Base-by-base conservation (phyloP, 169 alveolate genomes). In the Eimeria necatrix region DNA sequence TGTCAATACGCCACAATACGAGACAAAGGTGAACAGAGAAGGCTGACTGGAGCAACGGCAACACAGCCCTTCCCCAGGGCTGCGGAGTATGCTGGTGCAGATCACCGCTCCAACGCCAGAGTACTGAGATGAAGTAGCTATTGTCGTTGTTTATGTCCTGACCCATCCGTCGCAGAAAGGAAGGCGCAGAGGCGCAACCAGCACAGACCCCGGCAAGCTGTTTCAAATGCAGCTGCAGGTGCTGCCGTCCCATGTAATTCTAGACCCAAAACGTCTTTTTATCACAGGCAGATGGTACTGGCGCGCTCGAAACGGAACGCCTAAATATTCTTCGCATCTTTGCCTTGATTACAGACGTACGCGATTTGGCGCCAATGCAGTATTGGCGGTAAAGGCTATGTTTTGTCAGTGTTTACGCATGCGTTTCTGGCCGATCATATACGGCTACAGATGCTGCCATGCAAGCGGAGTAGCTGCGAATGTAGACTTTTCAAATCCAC, bases 341-440 rank as follows among this genome's bases (percentile, higher is more conserved):
- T 70, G 80, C 41, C 41, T 32, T 32, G 41, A 32, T 32, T 32
- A 32, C 41, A 32, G 41, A 32, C 41, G 41, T 32, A 32, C 4
- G 80, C 80, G 16, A 18, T 6, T 70, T n/a, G 16, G 41, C 41
- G 41, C 22, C 80, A 22, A 10, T 10, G 80, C 80, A 70, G 80
- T 18, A 49, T 20, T 6, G 7, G 46, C 51, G 9, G 49, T 49
- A n/a, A 70, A 41, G 80, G 49, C 80, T 70, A 49, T 49, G 49
- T 70, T 70, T 70, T 70, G 80, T 70, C 80, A 70, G 80, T 70
- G 80, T 70, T 7, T 49, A 70, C 16, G 80, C 80, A 70, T 70
- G 49, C 80, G 80, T 22, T 22, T 70, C 8, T 24, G 80, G n/a
- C 80, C 49, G 46, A 22, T 24, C 49, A 41, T 4, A 41, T 20